phyloP scores from a whole-genome alignment of 2,329 filamentous ascomycete genomes.

The Elsinoe australis region DNA sequence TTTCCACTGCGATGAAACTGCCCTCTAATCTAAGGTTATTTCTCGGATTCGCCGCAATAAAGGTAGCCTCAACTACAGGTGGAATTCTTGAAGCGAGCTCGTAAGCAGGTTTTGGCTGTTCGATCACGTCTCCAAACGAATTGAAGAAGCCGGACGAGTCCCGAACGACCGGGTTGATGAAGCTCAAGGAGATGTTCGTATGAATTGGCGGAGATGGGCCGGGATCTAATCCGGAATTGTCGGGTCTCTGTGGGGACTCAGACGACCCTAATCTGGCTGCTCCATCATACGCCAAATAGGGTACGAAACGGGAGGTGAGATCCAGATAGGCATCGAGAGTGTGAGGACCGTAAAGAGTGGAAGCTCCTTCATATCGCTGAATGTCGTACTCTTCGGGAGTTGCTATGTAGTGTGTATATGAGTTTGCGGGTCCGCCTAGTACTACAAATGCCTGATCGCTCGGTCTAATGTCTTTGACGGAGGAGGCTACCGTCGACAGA shows the following conservation, averaged over 20 bases:
- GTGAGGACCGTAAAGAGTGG: conserved; percentile 76
- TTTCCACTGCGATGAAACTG: conserved; percentile 72
- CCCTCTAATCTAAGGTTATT: conserved; percentile 75
- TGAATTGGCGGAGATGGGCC: conserved; percentile 71
- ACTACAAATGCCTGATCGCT: conserved; percentile 62
- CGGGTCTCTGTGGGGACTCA: conserved; percentile 26
- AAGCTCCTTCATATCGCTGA: conserved; percentile 92
- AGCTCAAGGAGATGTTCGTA: conserved; percentile 63
- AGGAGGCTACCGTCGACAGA: conserved; percentile 39
- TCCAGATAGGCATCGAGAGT: conserved; percentile 84
- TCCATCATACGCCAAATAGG: conserved; percentile 50
- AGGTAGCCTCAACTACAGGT: conserved; percentile 60
- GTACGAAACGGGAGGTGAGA: conserved; percentile 64
- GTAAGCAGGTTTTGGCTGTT: conserved; percentile 45
- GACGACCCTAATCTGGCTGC: conserved; percentile 27
- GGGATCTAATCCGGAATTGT: conserved; percentile 30
- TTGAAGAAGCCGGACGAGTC: conserved; percentile 61
- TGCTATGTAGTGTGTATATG: conserved; percentile 74
- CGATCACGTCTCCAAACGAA: conserved; percentile 60
- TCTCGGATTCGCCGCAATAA: conserved; percentile 81
- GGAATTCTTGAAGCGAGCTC: conserved; percentile 48
- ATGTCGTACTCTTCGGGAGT: conserved; percentile 74
- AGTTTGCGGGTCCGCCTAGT: conserved; percentile 81
- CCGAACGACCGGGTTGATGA: conserved; percentile 71
- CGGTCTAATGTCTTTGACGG: conserved; percentile 33